Evolutionary conservation across 1,284 basidiomycete species (phyloP), one percentile per base, ranked within the genome.

Genomic region (Serendipita sp.): DNA sequence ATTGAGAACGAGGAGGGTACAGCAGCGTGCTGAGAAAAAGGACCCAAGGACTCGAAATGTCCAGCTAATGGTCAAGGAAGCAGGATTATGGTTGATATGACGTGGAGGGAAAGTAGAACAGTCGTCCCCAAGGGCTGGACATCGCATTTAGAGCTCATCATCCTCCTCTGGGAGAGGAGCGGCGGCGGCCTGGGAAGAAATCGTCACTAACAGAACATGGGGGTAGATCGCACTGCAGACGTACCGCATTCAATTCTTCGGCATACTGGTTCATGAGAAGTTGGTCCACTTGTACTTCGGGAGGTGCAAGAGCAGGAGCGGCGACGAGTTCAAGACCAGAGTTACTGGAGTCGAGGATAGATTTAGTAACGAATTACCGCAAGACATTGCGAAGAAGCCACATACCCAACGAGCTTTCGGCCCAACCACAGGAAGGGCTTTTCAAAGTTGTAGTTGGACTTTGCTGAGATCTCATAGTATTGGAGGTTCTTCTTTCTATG

Each of bases 371-470:
- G 10, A 58, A 49, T 30, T 5, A 58, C 15, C 8, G 10, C 34
- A 30, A 43, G 49, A 13, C 43, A 17, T 34, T 22, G 15, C 12
- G 47, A 17, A 53, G 30, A 62, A 30, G 10, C n/a, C 3, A 77
- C 88, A 68, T 70, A 91, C 91, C 93, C 96, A 69, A 95, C 93
- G 66, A 99, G 82, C 81, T 99, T 99, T 78, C 94, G 85, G 63
- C 93, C 95, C 72, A 99, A 82, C 96, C 96, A 99, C 67, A 99
- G 84, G 92, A 99, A 99, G 60, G 96, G 96, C 78, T 99, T 98
- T 79, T 99, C 96, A 73, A 99, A 99, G 83, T 99, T 99, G 79
- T 99, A 99, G 83, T 99, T 99, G 62, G 93, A 97, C 79, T 99
- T 99, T 67, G 96, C 96, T 3, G 94, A 98, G 72, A 99, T 99